Base-by-base conservation (phyloP, 768 basidiomycete species). In the Lactarius tabidus region DNA sequence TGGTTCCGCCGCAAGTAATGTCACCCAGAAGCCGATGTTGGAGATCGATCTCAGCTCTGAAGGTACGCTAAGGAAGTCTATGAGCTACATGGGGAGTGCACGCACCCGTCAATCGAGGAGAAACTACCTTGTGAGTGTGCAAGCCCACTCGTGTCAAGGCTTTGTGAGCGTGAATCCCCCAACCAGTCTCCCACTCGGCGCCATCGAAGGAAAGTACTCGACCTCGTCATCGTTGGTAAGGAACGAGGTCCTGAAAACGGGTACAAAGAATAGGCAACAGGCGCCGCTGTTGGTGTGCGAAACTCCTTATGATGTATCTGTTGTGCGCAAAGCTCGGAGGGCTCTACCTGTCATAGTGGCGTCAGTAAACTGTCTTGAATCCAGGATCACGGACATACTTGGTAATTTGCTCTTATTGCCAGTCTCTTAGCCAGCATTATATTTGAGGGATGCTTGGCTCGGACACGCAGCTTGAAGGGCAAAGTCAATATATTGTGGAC, bases 111-210 rank as follows among this genome's bases (percentile, higher is more conserved):
- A 76, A 67, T 54, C 74, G 65, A 43, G 73, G 77, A 15, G 78
- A 59, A 28, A 82, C 63, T 28, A 71, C 70, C 3, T 75, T 77
- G 39, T 74, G 69, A 59, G 75, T 71, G 73, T 14, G 74, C 72
- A 26, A 85, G 70, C 28, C 78, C 81, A 20, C 77, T 79, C 7
- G 75, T 74, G 28, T 70, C 59, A 43, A 77, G 62, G 54, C 79
- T 72, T 69, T 81, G 80, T 18, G 66, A 70, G 35, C 71, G 66
- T 57, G 73, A 69, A 20, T 73, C 65, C 39, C 77, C 75, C 41
- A 87, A 78, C 85, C 84, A 89, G 69, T 88, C 82, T 15, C 80
- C 82, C 17, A 90, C 82, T 57, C 83, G 80, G 55, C 89, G 82
- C 54, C 88, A 71, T 57, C 90, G 81, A 71, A 88, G 89, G 31